These are phyloP conservation scores for Tirmania nivea DNA, from an alignment of 495 filamentous ascomycete species.

Conservation along the genomic window DNA sequence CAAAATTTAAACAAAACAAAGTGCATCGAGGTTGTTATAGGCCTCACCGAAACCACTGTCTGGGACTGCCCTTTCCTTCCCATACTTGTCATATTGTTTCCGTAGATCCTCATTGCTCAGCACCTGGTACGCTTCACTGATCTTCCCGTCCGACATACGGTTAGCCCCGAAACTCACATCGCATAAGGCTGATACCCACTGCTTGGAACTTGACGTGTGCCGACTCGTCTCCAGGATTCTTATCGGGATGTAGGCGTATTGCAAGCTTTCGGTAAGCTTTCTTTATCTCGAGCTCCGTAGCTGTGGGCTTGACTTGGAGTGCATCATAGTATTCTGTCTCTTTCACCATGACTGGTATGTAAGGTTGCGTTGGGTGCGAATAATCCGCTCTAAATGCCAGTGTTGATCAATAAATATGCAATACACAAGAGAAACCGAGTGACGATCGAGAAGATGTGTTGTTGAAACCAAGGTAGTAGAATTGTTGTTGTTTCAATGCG, in stretches of 20 bases:
- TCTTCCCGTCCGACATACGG: constrained; percentile 23
- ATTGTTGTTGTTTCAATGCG: too few relatives aligned
- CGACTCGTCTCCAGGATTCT: constrained; percentile 93
- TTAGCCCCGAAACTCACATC: not conserved
- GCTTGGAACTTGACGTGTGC: constrained; percentile 83
- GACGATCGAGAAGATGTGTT: too few relatives aligned
- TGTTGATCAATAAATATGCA: too few relatives aligned
- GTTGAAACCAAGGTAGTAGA: too few relatives aligned
- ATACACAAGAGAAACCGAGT: too few relatives aligned
- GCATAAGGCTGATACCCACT: constrained; percentile 23
- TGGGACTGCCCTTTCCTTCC: constrained; percentile 79
- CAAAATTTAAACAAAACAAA: not conserved
- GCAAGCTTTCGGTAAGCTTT: constrained; percentile 97
- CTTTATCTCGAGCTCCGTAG: constrained; percentile 92
- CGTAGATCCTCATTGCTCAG: constrained; percentile 70
- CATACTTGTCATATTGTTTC: constrained; percentile 83
- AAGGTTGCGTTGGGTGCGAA: not conserved
- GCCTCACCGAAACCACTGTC: constrained; percentile 61
- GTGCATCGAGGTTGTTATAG: not conserved
- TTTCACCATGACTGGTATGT: constrained; percentile 49
- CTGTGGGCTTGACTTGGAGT: constrained; percentile 67
- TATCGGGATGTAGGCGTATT: constrained; percentile 62
- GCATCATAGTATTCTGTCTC: constrained; percentile 80
- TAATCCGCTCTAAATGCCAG: too few relatives aligned
- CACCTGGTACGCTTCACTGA: constrained; percentile 96